Conservation (phyloP, 2,329 filamentous ascomycete genomes). For the Fusarium albidum region DNA sequence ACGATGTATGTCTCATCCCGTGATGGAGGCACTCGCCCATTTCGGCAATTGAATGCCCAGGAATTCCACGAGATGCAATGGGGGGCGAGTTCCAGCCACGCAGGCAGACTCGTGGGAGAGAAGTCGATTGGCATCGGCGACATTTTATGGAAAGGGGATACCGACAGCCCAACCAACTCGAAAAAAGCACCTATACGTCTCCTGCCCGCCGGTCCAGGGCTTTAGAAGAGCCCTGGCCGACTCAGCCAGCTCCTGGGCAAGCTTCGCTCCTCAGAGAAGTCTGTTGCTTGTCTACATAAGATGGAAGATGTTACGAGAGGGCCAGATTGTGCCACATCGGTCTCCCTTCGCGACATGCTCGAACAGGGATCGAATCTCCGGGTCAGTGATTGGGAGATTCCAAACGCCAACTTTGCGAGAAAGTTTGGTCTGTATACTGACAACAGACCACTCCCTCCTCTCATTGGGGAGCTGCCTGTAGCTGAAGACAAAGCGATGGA, state of each 20-base stretch:
- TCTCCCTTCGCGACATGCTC: slow-evolving; percentile 12
- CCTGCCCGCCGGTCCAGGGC: slow-evolving; percentile 8
- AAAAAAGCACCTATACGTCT: not conserved
- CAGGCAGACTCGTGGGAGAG: slow-evolving; percentile 47
- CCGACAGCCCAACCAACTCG: not conserved
- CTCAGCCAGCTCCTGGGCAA: slow-evolving; percentile 19
- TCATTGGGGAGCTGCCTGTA: slow-evolving; percentile 50
- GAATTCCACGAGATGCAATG: slow-evolving; percentile 54
- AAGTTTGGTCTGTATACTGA: slow-evolving; percentile 50
- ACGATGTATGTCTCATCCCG: slow-evolving; percentile 53
- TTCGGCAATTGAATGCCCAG: slow-evolving; percentile 48
- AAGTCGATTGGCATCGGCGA: slow-evolving; percentile 34
- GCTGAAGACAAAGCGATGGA: slow-evolving; percentile 53
- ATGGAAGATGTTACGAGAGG: not conserved
- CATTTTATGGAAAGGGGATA: slow-evolving; percentile 2
- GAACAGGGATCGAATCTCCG: slow-evolving; percentile 14
- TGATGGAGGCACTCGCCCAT: slow-evolving; percentile 47
- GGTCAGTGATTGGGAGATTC: slow-evolving; percentile 49
- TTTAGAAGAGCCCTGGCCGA: not conserved
- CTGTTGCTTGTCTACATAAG: not conserved
- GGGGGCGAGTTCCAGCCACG: slow-evolving; percentile 39
- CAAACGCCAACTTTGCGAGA: slow-evolving; percentile 55
- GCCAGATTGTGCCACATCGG: slow-evolving; percentile 1
- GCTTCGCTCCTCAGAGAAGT: slow-evolving; percentile 13
- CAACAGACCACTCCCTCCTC: slow-evolving; percentile 44